Conservation (phyloP, 805 yeast species). For the Monosporozyma unispora region DNA sequence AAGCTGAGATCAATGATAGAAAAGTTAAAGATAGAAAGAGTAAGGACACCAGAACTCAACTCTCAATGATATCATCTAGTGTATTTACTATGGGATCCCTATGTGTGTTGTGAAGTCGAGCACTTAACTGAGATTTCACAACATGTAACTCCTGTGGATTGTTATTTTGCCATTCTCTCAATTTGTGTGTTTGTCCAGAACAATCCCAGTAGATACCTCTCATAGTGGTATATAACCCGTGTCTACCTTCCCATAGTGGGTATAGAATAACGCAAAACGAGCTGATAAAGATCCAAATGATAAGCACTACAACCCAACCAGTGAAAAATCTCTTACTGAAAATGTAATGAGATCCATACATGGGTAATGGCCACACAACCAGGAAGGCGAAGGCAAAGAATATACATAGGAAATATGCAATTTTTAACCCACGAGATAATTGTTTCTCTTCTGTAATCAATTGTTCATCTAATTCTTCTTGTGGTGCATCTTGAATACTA, state of each 20-base stretch:
- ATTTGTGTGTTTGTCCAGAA: slow-evolving; percentile 64
- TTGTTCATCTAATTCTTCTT: slow-evolving; percentile 15
- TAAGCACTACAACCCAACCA: slow-evolving; percentile 79
- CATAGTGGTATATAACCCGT: slow-evolving; percentile 50
- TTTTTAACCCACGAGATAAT: slow-evolving; percentile 49
- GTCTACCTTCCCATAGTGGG: slow-evolving; percentile 70
- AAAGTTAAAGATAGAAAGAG: not conserved
- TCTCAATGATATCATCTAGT: slow-evolving; percentile 4
- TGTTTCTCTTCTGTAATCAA: slow-evolving; percentile 43
- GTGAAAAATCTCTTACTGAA: slow-evolving; percentile 73
- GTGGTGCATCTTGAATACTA: slow-evolving; percentile 22
- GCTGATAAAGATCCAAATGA: slow-evolving; percentile 71
- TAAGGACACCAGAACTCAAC: not conserved
- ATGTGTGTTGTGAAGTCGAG: slow-evolving; percentile 16
- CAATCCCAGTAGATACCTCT: slow-evolving; percentile 84
- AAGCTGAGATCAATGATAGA: not conserved
- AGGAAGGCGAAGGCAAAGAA: slow-evolving; percentile 54
- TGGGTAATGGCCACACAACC: slow-evolving; percentile 88
- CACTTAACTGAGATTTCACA: slow-evolving; percentile 55
- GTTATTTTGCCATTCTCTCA: slow-evolving; percentile 63
- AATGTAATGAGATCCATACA: slow-evolving; percentile 74
- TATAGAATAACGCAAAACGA: slow-evolving; percentile 53
- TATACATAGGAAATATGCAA: slow-evolving; percentile 53
- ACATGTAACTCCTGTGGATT: slow-evolving; percentile 72
- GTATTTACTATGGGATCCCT: not conserved